Percentiles rank a stretch among this genome's conserved stretches.
Evolutionary conservation across 2,329 filamentous ascomycete genomes (phyloP).

Genomic region (Allantophomopsis cytisporea): DNA sequence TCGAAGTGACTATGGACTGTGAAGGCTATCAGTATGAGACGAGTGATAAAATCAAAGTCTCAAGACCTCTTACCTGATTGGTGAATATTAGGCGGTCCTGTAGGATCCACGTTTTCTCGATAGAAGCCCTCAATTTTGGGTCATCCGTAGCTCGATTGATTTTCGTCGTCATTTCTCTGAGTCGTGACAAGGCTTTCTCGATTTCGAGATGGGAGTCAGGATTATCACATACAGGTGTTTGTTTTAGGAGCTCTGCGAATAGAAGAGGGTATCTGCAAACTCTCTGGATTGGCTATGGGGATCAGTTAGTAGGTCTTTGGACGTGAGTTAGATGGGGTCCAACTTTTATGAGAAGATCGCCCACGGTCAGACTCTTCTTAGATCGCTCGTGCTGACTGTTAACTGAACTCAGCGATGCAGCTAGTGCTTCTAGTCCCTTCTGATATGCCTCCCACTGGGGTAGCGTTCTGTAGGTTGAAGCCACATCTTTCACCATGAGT

Average conservation of each 20-base stretch:
- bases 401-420: conserved; percentile 59
- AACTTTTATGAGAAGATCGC: conserved; percentile 85
- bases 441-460: conserved; percentile 71
- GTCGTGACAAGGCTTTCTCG: conserved; percentile 54
- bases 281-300: conserved; percentile 68
- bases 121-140: conserved; percentile 48
- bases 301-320: not conserved
- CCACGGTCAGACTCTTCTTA: conserved; percentile 68
- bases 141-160: conserved; percentile 82
- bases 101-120: conserved; percentile 75
- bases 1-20: not conserved
- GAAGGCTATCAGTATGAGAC: conserved; percentile 1
- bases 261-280: conserved; percentile 84
- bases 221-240: conserved; percentile 75
- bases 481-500: conserved; percentile 66
- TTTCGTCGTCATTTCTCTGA: conserved; percentile 62
- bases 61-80: conserved; percentile 41
- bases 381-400: conserved; percentile 46
- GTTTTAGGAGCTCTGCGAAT: conserved; percentile 69
- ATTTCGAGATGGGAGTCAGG: conserved; percentile 72
- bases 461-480: conserved; percentile 51
- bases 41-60: not conserved
- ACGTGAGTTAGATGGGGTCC: too few relatives aligned
- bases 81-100: conserved; percentile 71
- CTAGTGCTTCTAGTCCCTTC: conserved; percentile 71